Conservation (phyloP, 306 rosid species). For the Notholithocarpus densiflorus region DNA sequence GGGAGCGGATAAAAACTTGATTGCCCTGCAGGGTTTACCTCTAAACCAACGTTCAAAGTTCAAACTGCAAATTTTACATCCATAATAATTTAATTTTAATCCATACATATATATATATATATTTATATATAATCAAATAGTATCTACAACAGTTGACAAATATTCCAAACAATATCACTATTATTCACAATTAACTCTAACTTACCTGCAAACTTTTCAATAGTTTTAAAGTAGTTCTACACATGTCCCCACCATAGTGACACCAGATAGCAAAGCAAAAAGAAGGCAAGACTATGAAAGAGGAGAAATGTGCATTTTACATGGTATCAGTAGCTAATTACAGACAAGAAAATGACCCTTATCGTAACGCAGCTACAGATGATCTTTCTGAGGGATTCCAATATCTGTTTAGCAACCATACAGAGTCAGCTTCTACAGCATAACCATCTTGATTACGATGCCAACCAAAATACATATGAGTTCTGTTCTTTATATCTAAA, state of each 20-base stretch:
- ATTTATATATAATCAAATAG: not conserved
- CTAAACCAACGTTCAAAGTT: not conserved
- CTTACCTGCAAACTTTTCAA: not conserved
- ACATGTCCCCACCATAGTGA: not conserved
- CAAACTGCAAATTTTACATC: not conserved
- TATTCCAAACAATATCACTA: not conserved
- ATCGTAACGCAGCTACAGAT: not conserved
- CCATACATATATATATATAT: not conserved
- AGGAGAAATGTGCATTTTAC: not conserved
- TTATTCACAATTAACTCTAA: not conserved
- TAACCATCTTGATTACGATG: conserved; percentile 62
- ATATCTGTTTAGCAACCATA: conserved; percentile 50
- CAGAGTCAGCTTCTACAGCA: conserved; percentile 62
- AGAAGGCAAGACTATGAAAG: not conserved
- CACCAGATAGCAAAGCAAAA: not conserved
- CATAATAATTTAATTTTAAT: not conserved
- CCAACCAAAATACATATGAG: conserved; percentile 58
- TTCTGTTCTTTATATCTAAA: conserved; percentile 63
- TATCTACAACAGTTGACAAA: not conserved
- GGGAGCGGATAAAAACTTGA: not conserved
- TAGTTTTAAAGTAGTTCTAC: not conserved
- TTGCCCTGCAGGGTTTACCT: not conserved
- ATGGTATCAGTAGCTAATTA: not conserved
- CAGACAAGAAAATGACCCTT: not conserved
- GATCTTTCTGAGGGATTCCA: conserved; percentile 29